Base-by-base conservation (phyloP, 495 filamentous ascomycete species). In the Platismatia glauca region DNA sequence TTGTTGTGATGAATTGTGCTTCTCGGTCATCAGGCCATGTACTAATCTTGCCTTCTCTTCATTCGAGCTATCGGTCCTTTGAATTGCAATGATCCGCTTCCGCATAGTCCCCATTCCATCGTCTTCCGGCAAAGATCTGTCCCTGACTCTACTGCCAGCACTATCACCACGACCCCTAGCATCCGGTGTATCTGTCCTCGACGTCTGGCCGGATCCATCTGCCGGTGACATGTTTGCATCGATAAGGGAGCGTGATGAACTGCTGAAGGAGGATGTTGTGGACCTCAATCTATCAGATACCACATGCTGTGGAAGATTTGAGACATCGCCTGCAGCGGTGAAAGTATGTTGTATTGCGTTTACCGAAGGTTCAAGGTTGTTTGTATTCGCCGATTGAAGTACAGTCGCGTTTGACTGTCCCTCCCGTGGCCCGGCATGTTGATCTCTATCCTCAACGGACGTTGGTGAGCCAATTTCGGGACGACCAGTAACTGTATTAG, bases 21-120 rank as follows among this genome's bases (percentile, higher is more conserved):
- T 84, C 70, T 92, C 88, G 53, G 82, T 89, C 81, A 97, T 87
- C 57, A 96, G 69, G 41, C 79, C 75, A 73, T 97, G 94, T 74
- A 99, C 87, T 78, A 88, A 74, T 62, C 77, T 83, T 33, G 95
- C 94, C 77, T 93, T 96, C 62, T 91, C 85, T 22, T 79, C 73
- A 61, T 82, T 84, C n/a, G 84, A 73, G 31, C 88, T 76, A 12
- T 83, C 78, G 65, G 83, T 77, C 20, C 81, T 74, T 63, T 89
- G 84, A 61, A 99, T 92, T 38, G 81, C 81, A 44, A 89, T 81
- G 63, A 99, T 93, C 72, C 85, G 86, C 64, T 78, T 81, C 60
- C 94, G 79, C 61, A 97, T 73, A 58, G 75, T 73, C 11, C 84
- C 79, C 89, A 95, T 96, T 37, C 94, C 94, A 79, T 99, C 94